Evolutionary conservation across 495 filamentous ascomycete species (phyloP).

Genomic region (Halenospora varia): DNA sequence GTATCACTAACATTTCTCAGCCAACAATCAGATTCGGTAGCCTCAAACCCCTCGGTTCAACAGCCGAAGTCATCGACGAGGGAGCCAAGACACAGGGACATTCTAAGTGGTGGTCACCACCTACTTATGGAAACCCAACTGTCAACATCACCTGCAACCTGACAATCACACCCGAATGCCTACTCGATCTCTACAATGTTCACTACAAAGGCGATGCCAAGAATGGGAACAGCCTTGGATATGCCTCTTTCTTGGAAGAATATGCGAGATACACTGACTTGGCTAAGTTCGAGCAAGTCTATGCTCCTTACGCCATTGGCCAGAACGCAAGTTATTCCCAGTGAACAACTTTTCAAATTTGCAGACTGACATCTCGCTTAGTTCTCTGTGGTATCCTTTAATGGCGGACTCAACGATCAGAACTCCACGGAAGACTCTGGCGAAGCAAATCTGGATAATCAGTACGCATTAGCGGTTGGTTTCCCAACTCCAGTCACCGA

Average conservation of each 20-base stretch:
- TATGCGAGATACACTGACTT: conserved; percentile 60
- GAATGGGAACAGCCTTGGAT: conserved; percentile 48
- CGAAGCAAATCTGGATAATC: conserved; percentile 70
- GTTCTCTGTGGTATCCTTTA: conserved; percentile 59
- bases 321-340: conserved; percentile 9
- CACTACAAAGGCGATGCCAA: conserved; percentile 29
- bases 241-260: conserved; percentile 67
- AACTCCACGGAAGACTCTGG: conserved; percentile 34
- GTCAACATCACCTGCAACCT: conserved; percentile 15
- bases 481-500: conserved; percentile 55
- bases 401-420: conserved; percentile 58
- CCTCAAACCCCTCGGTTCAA: conserved; percentile 22
- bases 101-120: conserved; percentile 10
- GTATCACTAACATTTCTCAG: no score
- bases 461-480: conserved; percentile 59
- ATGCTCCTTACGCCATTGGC: conserved; percentile 42
- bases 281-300: conserved; percentile 43
- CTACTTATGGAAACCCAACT: neutral
- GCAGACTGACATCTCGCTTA: conserved; percentile 9
- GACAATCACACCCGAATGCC: conserved; percentile 19
- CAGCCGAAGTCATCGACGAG: neutral
- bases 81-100: conserved; percentile 1
- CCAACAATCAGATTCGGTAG: conserved; percentile 58
- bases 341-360: neutral
- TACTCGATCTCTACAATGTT: conserved; percentile 18